Percentiles rank a stretch among this genome's conserved stretches.
Conservation (phyloP, 768 basidiomycete species). For the Pulveroboletus sp. region DNA sequence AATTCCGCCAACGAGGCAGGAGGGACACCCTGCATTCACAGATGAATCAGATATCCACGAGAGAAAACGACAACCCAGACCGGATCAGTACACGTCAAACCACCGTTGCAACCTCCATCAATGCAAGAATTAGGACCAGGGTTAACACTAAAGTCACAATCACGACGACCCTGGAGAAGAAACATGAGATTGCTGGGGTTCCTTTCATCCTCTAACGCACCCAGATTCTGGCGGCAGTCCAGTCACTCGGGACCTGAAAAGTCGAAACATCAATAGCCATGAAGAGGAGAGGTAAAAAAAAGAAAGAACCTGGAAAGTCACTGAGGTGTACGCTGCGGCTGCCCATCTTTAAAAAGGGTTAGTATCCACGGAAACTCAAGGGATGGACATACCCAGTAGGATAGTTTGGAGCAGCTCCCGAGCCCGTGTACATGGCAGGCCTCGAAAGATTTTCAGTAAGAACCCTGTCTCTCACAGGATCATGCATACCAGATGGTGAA, state of each 20-base stretch:
- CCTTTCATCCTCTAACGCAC: slow-evolving; percentile 22
- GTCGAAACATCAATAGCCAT: neutral
- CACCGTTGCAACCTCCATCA: slow-evolving; percentile 67
- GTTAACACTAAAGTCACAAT: slow-evolving; percentile 56
- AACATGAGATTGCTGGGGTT: neutral
- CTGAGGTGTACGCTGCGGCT: slow-evolving; percentile 24
- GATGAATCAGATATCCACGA: neutral
- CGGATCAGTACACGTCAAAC: slow-evolving; percentile 51
- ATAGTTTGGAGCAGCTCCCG: slow-evolving; percentile 42
- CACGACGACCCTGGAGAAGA: slow-evolving; percentile 39
- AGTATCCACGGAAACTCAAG: neutral
- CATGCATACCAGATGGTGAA: slow-evolving; percentile 60
- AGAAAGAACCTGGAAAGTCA: slow-evolving; percentile 28
- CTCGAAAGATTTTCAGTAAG: slow-evolving; percentile 21
- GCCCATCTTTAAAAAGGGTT: slow-evolving; percentile 28
- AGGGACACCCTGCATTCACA: slow-evolving; percentile 46
- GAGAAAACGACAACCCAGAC: slow-evolving; percentile 18
- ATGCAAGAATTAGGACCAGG: slow-evolving; percentile 54
- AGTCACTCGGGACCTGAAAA: slow-evolving; percentile 51
- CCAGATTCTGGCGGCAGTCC: slow-evolving; percentile 66
- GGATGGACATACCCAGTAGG: slow-evolving; percentile 39
- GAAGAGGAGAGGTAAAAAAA: neutral
- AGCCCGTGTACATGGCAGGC: slow-evolving; percentile 58
- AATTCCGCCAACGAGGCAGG: slow-evolving; percentile 68
- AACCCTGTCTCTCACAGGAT: neutral